Conservation (phyloP, 2,329 filamentous ascomycete genomes). For the Botrytis pseudocinerea region DNA sequence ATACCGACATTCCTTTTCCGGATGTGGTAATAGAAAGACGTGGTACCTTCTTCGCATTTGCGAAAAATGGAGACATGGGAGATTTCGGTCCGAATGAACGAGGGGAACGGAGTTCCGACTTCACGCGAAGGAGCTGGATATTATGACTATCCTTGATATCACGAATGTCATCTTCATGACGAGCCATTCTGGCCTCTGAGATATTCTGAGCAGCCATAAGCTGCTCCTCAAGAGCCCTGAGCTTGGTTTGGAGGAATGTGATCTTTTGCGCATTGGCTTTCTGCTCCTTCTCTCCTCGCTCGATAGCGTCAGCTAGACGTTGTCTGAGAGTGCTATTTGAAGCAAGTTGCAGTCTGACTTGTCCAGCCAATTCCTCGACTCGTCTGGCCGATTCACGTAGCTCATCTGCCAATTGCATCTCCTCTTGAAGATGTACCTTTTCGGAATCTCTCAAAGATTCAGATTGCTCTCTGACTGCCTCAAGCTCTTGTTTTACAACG, state of each 20-base stretch:
- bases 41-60: conserved; percentile 53
- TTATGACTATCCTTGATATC: conserved; percentile 75
- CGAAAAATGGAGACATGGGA: conserved; percentile 63
- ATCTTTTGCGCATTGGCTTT: conserved; percentile 79
- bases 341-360: conserved; percentile 79
- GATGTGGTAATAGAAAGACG: conserved; percentile 50
- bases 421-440: conserved; percentile 56
- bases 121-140: conserved; percentile 73
- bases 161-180: conserved; percentile 83
- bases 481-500: conserved; percentile 65
- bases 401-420: conserved; percentile 66
- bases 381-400: conserved; percentile 72
- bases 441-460: conserved; percentile 58
- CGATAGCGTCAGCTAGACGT: conserved; percentile 76
- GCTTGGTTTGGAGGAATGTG: conserved; percentile 75
- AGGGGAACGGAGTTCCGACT: conserved; percentile 52
- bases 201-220: conserved; percentile 80
- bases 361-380: conserved; percentile 75
- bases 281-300: conserved; percentile 81
- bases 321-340: conserved; percentile 73
- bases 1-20: conserved; percentile 61
- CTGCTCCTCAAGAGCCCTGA: conserved; percentile 81
- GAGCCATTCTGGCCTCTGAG: conserved; percentile 79
- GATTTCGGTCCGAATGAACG: conserved; percentile 58
- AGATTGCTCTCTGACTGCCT: conserved; percentile 62